phyloP scores from a whole-genome alignment of 2,329 filamentous ascomycete species.

The Paecilomyces formosus region DNA sequence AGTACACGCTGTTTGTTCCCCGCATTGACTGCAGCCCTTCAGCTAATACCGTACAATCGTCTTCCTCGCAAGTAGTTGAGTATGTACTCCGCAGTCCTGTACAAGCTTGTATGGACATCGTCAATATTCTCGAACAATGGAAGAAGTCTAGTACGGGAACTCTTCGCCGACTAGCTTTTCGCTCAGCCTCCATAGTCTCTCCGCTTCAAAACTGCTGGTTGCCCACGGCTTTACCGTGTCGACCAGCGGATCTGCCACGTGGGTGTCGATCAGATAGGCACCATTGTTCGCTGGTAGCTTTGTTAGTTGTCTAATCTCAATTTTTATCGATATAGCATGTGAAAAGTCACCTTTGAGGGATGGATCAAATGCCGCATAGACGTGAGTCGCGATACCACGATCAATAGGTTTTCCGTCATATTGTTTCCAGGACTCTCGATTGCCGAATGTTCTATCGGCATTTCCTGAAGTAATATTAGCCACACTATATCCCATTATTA shows the following conservation, averaged over 20 bases:
- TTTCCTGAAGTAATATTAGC: neutral
- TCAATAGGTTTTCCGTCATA: neutral
- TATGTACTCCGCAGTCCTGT: too few species aligned
- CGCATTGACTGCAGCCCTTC: too few species aligned
- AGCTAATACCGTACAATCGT: too few species aligned
- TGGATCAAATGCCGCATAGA: constrained; percentile 4
- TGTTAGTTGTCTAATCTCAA: neutral
- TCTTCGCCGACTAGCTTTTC: constrained; percentile 36
- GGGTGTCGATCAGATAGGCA: constrained; percentile 6
- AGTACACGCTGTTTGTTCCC: too few species aligned
- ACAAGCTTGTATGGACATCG: too few species aligned
- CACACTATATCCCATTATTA: neutral
- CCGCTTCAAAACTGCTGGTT: constrained; percentile 22
- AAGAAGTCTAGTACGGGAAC: constrained; percentile 14
- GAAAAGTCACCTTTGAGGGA: neutral
- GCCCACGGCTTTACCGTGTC: constrained; percentile 23
- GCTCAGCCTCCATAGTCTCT: constrained; percentile 40
- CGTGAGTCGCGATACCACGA: neutral
- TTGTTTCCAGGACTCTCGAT: neutral
- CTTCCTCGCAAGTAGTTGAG: too few species aligned
- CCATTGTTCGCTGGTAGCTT: neutral
- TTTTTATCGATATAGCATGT: neutral
- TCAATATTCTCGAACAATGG: neutral
- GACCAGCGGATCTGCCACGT: constrained; percentile 13
- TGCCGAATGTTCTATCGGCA: neutral